These are phyloP conservation scores for Miscanthus lutarioriparius DNA, from an alignment of 176 grass and related monocot genomes.

Conservation along the genomic window DNA sequence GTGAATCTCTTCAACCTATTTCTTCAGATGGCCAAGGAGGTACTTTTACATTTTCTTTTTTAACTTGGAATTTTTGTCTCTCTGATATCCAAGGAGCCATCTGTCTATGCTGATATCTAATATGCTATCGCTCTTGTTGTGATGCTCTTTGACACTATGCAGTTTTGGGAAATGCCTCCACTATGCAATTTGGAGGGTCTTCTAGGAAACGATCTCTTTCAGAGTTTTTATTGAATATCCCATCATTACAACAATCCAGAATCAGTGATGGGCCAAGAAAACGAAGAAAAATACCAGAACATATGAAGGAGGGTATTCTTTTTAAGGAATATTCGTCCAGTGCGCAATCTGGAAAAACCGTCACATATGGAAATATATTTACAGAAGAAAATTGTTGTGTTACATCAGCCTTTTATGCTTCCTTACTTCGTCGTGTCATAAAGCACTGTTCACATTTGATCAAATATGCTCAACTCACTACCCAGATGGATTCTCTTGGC, in stretches of 20 bases:
- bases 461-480: slow-evolving; percentile 90
- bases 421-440: slow-evolving; percentile 79
- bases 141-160: slow-evolving; percentile 36
- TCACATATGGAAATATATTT: slow-evolving; percentile 69
- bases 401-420: slow-evolving; percentile 68
- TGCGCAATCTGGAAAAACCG: slow-evolving; percentile 29
- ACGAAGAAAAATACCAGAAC: slow-evolving; percentile 51
- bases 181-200: slow-evolving; percentile 42
- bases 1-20: slow-evolving; percentile 33
- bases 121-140: background rate
- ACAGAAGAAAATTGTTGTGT: slow-evolving; percentile 57
- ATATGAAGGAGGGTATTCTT: slow-evolving; percentile 26
- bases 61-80: slow-evolving; percentile 33
- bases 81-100: slow-evolving; percentile 29
- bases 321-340: slow-evolving; percentile 36
- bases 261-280: slow-evolving; percentile 44
- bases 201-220: slow-evolving; percentile 62
- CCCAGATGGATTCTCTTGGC: slow-evolving; percentile 82
- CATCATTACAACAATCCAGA: slow-evolving; percentile 50
- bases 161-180: slow-evolving; percentile 40
- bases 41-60: slow-evolving; percentile 6
- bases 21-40: slow-evolving; percentile 30
- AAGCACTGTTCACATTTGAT: slow-evolving; percentile 80
- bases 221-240: slow-evolving; percentile 55
- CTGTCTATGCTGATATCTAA: slow-evolving; percentile 31